Evolutionary conservation across 1,139 yeast species (phyloP).

Genomic region (Meyerozyma athensensis): DNA sequence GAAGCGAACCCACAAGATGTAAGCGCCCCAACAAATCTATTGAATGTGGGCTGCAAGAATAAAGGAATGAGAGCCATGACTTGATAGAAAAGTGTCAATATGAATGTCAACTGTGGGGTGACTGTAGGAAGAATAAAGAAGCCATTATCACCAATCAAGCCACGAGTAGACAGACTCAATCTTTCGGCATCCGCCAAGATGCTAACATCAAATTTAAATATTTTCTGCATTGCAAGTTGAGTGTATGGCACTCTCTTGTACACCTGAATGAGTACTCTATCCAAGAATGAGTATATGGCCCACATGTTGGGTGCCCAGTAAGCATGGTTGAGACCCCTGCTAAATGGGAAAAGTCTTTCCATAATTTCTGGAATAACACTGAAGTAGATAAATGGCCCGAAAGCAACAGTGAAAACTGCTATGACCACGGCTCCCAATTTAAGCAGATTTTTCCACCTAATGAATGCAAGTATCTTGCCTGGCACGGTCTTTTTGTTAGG

Average conservation of each 20-base stretch:
- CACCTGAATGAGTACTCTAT: conserved; percentile 59
- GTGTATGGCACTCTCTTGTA: conserved; percentile 44
- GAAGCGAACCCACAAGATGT: conserved; percentile 90
- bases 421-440: conserved; percentile 67
- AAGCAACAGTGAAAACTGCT: conserved; percentile 59
- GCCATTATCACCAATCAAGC: conserved; percentile 85
- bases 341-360: conserved; percentile 79
- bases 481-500: conserved; percentile 24
- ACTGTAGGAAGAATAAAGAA: conserved; percentile 79
- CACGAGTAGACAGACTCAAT: conserved; percentile 60
- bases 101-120: conserved; percentile 71
- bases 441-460: conserved; percentile 55
- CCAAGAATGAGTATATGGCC: conserved; percentile 90
- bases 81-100: conserved; percentile 79
- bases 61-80: conserved; percentile 72
- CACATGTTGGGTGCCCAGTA: conserved; percentile 99
- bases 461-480: conserved; percentile 27
- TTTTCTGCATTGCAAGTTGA: conserved; percentile 28
- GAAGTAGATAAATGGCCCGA: conserved; percentile 73
- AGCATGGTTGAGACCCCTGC: conserved; percentile 94
- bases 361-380: conserved; percentile 63
- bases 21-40: conserved; percentile 76
- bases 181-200: conserved; percentile 21
- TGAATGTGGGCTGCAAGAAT: conserved; percentile 67
- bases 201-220: conserved; percentile 31